Evolutionary conservation across 805 yeast genomes (phyloP).

Genomic region (Saccharomycopsis sp.): DNA sequence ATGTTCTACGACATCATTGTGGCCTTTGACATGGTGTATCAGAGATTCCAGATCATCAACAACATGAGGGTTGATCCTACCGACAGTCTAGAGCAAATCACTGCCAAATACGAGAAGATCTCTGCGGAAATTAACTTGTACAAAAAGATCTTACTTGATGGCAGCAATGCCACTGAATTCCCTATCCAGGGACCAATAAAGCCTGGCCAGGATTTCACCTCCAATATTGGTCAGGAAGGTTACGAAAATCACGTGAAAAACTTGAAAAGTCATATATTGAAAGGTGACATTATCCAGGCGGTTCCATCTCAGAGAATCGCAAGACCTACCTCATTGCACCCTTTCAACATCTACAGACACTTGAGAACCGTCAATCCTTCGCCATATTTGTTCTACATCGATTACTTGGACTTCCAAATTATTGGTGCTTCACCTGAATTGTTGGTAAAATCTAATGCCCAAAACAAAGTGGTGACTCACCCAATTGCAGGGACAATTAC

Average conservation of each 20-base stretch:
- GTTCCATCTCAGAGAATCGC: slow-evolving; percentile 97
- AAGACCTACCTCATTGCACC: slow-evolving; percentile 91
- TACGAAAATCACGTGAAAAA: slow-evolving; percentile 75
- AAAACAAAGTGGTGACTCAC: slow-evolving; percentile 79
- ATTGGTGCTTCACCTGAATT: slow-evolving; percentile 98
- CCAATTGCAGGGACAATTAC: slow-evolving; percentile 97
- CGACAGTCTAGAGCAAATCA: slow-evolving; percentile 25
- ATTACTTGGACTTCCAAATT: slow-evolving; percentile 83
- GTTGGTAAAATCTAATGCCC: slow-evolving; percentile 70
- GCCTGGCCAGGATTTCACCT: slow-evolving; percentile 61
- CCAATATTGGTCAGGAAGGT: slow-evolving; percentile 92
- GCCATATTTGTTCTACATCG: slow-evolving; percentile 92
- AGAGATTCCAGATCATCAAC: slow-evolving; percentile 83
- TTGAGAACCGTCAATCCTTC: slow-evolving; percentile 95
- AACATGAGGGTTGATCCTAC: slow-evolving; percentile 50
- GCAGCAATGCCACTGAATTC: slow-evolving; percentile 39
- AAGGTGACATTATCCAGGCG: slow-evolving; percentile 95
- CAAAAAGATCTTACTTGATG: slow-evolving; percentile 42
- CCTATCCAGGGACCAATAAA: slow-evolving; percentile 75
- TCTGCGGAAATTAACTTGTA: slow-evolving; percentile 50
- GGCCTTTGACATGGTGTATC: slow-evolving; percentile 92
- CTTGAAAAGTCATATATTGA: slow-evolving; percentile 73
- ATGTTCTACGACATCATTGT: slow-evolving; percentile 88
- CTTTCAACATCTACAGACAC: slow-evolving; percentile 93
- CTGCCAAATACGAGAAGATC: slow-evolving; percentile 39